Evolutionary conservation across 1,284 basidiomycete species (phyloP), one percentile per base, ranked within the genome.

Genomic region (Butyriboletus regius): DNA sequence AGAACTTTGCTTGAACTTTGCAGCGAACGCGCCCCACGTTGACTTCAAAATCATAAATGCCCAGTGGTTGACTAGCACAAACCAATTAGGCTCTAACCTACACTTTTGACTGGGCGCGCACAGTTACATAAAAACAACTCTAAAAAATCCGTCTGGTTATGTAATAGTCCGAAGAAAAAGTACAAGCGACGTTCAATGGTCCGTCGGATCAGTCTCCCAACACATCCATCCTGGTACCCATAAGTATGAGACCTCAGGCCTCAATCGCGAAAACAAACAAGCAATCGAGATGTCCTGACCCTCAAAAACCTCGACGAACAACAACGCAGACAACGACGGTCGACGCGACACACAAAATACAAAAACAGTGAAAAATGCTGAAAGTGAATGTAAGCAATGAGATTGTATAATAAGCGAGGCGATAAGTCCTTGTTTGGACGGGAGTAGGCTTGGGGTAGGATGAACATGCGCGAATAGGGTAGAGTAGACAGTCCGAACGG

Each of bases 361-460:
- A 66, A 48, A 54, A 47, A 58, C 22, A 47, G 26, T 38, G 35
- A 37, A 34, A 39, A 54, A 62, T 65, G 56, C 60, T 48, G 36
- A 55, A 51, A 34, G 42, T 31, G 48, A 49, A 51, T 56, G 48
- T 55, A 57, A 65, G 67, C 63, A 69, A 51, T 52, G 59, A 31
- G 50, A 57, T 54, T 53, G 55, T 64, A 69, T 42, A 60, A 53
- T 65, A 65, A 57, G 46, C 53, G 53, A 39, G 47, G 50, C 53
- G 51, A 51, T 48, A 63, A 61, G 63, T 64, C 62, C 60, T 54
- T 43, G 48, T 43, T 46, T 38, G 50, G 53, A 50, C 46, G 49
- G 49, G 49, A 53, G 45, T 62, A 60, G 51, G 54, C 28, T 61
- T 63, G 48, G 43, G 35, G 51, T 51, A 62, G 57, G 29, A 50